phyloP scores from a whole-genome alignment of 768 basidiomycete species.

The Arthromyces matolae region DNA sequence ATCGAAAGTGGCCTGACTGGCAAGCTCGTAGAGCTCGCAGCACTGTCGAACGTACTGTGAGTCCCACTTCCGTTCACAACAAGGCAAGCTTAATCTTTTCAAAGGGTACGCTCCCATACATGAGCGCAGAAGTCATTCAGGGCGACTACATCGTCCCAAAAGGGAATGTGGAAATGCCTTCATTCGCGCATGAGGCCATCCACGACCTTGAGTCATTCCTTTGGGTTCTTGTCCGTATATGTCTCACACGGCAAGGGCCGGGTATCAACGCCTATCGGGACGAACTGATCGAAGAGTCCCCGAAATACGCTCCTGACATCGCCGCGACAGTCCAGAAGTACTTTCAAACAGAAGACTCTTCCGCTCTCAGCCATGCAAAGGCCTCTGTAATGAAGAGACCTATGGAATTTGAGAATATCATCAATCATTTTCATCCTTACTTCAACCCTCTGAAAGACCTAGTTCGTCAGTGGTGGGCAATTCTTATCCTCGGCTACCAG shows the following conservation, averaged over 20 bases:
- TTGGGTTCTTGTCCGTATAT: constrained; percentile 19
- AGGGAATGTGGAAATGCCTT: too few relatives aligned
- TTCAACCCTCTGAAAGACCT: not conserved
- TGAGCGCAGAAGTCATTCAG: not conserved
- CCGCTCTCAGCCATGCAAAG: not conserved
- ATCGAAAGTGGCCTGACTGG: too few relatives aligned
- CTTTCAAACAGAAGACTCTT: not conserved
- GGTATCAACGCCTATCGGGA: not conserved
- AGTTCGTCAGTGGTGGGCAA: constrained; percentile 2
- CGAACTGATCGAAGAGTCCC: not conserved
- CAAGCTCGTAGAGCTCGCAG: too few relatives aligned
- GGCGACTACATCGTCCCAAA: too few relatives aligned
- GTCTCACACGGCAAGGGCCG: constrained; percentile 16
- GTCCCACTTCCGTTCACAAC: too few relatives aligned
- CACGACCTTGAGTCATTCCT: constrained; percentile 22
- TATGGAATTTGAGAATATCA: not conserved
- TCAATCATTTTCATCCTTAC: too few relatives aligned
- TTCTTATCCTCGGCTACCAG: not conserved
- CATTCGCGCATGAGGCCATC: not conserved
- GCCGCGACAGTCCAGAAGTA: not conserved
- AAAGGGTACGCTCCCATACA: constrained; percentile 1
- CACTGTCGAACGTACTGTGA: constrained; percentile 1
- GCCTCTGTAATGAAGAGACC: not conserved
- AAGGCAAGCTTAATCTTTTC: too few relatives aligned
- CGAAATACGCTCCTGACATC: not conserved